Conservation (phyloP, 495 filamentous ascomycete species). For the Hyaloscypha variabilis region DNA sequence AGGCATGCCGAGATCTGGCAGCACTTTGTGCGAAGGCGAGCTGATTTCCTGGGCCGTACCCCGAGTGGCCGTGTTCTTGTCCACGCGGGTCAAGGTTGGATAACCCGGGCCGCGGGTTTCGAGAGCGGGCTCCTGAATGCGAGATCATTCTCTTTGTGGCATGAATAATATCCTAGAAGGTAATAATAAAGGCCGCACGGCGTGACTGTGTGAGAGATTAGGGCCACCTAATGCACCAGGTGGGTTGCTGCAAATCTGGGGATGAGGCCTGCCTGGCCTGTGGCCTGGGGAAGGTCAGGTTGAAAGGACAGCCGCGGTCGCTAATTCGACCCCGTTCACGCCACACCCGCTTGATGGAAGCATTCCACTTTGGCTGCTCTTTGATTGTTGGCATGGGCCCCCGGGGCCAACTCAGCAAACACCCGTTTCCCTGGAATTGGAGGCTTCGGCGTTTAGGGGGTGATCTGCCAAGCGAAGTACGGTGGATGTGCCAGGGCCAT, state of each 20-base stretch:
- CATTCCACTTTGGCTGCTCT: not conserved
- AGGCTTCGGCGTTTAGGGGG: not conserved
- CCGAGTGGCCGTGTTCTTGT: not conserved
- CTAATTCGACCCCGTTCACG: not conserved
- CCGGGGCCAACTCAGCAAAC: not conserved
- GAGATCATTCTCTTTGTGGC: not conserved
- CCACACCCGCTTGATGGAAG: not conserved
- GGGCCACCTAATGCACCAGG: not conserved
- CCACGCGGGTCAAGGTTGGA: not conserved
- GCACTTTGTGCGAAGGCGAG: not conserved
- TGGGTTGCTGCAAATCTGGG: not conserved
- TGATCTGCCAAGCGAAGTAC: not conserved
- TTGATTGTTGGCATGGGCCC: not conserved
- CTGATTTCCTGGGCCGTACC: not conserved
- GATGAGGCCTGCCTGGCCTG: not conserved
- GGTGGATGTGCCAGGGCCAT: not conserved
- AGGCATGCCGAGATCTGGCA: not conserved
- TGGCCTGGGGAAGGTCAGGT: not conserved
- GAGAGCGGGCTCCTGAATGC: not conserved
- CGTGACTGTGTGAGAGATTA: too few species aligned
- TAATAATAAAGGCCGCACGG: too few species aligned
- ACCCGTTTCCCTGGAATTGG: not conserved
- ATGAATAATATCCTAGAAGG: too few species aligned
- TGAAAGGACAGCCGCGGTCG: not conserved
- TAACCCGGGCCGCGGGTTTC: not conserved